A percentile compares a stretch with the other conserved stretches of the same genome.
phyloP scores from a whole-genome alignment of 441 rosid species.

The Arabidopsis lyrata region DNA sequence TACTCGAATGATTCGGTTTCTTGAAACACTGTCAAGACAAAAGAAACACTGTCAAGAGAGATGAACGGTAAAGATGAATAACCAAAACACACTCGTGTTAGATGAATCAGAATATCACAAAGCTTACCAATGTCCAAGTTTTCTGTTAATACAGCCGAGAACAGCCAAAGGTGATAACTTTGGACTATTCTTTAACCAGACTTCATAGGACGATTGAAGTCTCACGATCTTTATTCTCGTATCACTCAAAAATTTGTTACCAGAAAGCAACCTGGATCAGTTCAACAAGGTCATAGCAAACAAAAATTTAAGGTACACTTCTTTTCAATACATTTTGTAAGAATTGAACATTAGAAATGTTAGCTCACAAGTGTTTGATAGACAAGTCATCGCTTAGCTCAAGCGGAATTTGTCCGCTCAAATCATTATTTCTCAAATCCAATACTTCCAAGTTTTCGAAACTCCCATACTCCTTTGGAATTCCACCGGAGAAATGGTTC shows the following conservation, averaged over 20 bases:
- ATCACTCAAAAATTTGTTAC: too few species aligned
- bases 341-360: neutral
- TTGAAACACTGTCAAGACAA: constrained; percentile 36
- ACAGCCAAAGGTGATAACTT: constrained; percentile 39
- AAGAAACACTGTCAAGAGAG: constrained; percentile 33
- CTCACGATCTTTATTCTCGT: constrained; percentile 39
- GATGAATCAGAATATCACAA: constrained; percentile 12
- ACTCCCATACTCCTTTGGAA: constrained; percentile 73
- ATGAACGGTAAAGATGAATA: neutral
- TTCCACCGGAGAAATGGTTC: constrained; percentile 68
- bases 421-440: constrained; percentile 77
- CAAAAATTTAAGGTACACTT: neutral
- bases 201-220: constrained; percentile 55
- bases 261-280: constrained; percentile 59
- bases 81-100: constrained; percentile 4
- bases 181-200: constrained; percentile 58
- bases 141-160: constrained; percentile 55
- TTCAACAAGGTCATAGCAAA: constrained; percentile 27
- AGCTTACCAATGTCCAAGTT: constrained; percentile 69
- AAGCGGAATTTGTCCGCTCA: constrained; percentile 69
- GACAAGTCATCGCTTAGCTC: constrained; percentile 55
- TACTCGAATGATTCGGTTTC: constrained; percentile 31
- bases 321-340: constrained; percentile 12
- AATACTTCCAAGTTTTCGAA: constrained; percentile 64
- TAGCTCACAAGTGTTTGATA: constrained; percentile 71